Evolutionary conservation across 1,284 basidiomycete genomes (phyloP), one percentile per base, ranked within the genome.

Genomic region (Dichomitus squalens): DNA sequence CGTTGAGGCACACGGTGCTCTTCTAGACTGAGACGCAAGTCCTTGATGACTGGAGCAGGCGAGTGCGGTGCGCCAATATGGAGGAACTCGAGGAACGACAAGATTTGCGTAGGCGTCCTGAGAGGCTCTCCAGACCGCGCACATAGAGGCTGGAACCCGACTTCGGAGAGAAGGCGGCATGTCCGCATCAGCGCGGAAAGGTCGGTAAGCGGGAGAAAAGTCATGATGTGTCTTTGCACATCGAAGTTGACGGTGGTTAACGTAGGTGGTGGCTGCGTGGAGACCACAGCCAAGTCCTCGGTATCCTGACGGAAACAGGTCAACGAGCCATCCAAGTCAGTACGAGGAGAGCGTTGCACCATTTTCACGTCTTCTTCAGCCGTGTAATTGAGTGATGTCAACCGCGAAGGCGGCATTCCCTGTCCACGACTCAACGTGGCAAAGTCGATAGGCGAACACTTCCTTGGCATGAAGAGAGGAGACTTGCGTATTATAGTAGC

Each of bases 211-310:
- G 25, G 44, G 11, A 53, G 52, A 27, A 53, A 54, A 2, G 25
- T 14, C 53, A 43, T 49, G 53, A 48, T 49, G n/a, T 49, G 46
- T 6, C 20, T 34, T 35, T 54, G 53, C 7, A 54, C 39, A 25
- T 49, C 53, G 39, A 54, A 54, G 47, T 48, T 49, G 46, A 54
- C 20, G n/a, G 36, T 49, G 38, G 36, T 49, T 41, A 49, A 46
- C 27, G 21, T 36, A 16, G 16, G 27, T 20, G 21, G 16, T 2
- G 21, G 33, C 14, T 18, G 7, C 18, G 12, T 25, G 6, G 33
- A 46, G 12, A 16, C 9, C 20, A 9, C 20, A 12, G 11, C 3
- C 16, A 35, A n/a, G n/a, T n/a, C 41, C 38, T 46, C 51, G 3
- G 36, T 8, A 25, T 52, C 51, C 51, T 52, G 21, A 7, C n/a